Evolutionary conservation across 2,329 filamentous ascomycete species (phyloP).

Genomic region (Aspergillus tamarii): DNA sequence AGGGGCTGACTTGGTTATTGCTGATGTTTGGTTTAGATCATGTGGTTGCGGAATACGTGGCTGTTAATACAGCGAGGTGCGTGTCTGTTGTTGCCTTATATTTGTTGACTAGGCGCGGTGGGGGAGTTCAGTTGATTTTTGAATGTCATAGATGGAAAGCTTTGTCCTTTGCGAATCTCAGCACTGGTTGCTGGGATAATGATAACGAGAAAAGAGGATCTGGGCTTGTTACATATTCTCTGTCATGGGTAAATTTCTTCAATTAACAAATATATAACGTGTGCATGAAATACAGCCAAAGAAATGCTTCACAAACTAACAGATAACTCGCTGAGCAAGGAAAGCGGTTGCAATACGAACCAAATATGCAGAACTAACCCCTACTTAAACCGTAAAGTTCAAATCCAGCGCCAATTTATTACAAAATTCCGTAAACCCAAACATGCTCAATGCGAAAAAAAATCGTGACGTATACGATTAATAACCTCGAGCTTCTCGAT

Average conservation of each 20-base stretch:
- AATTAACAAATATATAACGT: neutral
- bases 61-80: neutral
- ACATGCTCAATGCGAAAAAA: slow-evolving; percentile 6
- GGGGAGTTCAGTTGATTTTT: neutral
- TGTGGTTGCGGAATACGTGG: neutral
- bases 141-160: neutral
- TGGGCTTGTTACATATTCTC: neutral
- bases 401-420: slow-evolving; percentile 11
- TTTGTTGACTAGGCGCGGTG: neutral
- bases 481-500: neutral
- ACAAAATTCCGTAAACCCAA: slow-evolving; percentile 3
- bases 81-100: neutral
- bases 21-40: neutral
- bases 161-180: neutral
- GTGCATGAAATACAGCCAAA: neutral
- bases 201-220: neutral
- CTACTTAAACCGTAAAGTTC: neutral
- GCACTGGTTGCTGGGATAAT: neutral
- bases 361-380: neutral
- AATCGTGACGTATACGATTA: neutral
- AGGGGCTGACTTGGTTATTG: neutral
- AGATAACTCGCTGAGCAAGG: neutral
- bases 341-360: neutral
- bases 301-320: neutral
- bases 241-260: neutral